These are phyloP conservation scores for Epichloe gansuensis DNA, from an alignment of 2,329 filamentous ascomycete species.

Conservation along the genomic window DNA sequence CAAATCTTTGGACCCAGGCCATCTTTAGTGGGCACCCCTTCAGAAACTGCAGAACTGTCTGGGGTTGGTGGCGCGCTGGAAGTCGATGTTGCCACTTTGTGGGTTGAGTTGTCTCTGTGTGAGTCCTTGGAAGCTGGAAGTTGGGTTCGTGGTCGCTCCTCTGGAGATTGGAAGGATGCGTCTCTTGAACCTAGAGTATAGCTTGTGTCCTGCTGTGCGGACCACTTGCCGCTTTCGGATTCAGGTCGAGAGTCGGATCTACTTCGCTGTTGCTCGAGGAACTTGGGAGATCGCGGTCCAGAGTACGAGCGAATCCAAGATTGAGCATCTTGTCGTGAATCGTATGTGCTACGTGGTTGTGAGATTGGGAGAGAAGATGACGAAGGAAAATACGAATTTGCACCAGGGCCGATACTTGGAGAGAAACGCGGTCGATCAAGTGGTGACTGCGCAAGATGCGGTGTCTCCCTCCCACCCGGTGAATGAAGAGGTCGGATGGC, in stretches of 20 bases:
- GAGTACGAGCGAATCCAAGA: constrained; percentile 23
- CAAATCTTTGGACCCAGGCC: constrained; percentile 54
- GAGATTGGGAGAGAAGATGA: constrained; percentile 22
- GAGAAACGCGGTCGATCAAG: constrained; percentile 33
- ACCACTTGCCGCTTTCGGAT: constrained; percentile 26
- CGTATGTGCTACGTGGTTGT: constrained; percentile 34
- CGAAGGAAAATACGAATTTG: constrained; percentile 36
- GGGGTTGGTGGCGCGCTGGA: constrained; percentile 17
- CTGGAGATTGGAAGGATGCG: constrained; percentile 18
- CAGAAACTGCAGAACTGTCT: constrained; percentile 21
- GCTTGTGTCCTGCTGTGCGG: constrained; percentile 25
- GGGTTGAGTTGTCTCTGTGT: constrained; percentile 15
- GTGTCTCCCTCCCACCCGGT: constrained; percentile 32
- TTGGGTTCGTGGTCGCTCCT: constrained; percentile 23
- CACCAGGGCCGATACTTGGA: constrained; percentile 24
- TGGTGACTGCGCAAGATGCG: constrained; percentile 31
- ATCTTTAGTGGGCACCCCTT: constrained; percentile 40
- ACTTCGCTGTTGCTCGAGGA: constrained; percentile 25
- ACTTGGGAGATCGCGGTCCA: constrained; percentile 32
- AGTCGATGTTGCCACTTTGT: constrained; percentile 12
- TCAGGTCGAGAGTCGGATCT: constrained; percentile 24
- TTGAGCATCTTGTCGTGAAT: constrained; percentile 31
- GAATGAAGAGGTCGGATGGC: constrained; percentile 31
- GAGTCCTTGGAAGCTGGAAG: constrained; percentile 24
- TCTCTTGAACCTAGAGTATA: constrained; percentile 34